These are phyloP conservation scores for Russula brevipes DNA, from an alignment of 768 basidiomycete species.

Conservation along the genomic window DNA sequence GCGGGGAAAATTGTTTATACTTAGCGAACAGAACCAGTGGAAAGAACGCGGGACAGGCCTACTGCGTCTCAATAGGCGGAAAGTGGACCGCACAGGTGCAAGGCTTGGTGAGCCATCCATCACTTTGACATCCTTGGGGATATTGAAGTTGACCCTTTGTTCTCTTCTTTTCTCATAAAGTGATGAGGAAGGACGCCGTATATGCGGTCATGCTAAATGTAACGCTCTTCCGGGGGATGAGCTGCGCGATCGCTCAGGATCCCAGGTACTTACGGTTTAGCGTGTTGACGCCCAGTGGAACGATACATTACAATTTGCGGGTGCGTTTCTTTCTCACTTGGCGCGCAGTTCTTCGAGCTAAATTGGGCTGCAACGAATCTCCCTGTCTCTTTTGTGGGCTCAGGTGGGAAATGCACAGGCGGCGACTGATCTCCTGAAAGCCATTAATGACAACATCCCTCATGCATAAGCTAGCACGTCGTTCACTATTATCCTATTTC, in stretches of 20 bases:
- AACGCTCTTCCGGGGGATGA: constrained; percentile 74
- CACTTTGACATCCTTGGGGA: neutral
- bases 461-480: neutral
- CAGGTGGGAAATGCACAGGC: constrained; percentile 23
- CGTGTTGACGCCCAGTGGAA: constrained; percentile 54
- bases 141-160: neutral
- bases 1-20: constrained; percentile 66
- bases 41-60: constrained; percentile 72
- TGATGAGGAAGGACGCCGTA: constrained; percentile 85
- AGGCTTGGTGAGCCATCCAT: constrained; percentile 49
- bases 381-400: neutral
- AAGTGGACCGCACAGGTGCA: constrained; percentile 59
- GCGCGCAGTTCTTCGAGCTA: neutral
- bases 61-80: constrained; percentile 63
- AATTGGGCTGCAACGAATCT: neutral
- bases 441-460: constrained; percentile 21
- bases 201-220: constrained; percentile 69
- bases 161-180: constrained; percentile 34
- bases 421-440: constrained; percentile 18
- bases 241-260: constrained; percentile 64
- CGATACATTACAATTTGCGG: constrained; percentile 71
- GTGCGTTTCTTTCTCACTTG: constrained; percentile 38
- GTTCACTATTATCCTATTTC: neutral
- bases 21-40: constrained; percentile 59
- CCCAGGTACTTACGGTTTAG: constrained; percentile 76